A percentile compares a stretch with the other conserved stretches of the same genome.
Evolutionary conservation across 768 basidiomycete species (phyloP).

Genomic region (Podaxis mareebaensis): DNA sequence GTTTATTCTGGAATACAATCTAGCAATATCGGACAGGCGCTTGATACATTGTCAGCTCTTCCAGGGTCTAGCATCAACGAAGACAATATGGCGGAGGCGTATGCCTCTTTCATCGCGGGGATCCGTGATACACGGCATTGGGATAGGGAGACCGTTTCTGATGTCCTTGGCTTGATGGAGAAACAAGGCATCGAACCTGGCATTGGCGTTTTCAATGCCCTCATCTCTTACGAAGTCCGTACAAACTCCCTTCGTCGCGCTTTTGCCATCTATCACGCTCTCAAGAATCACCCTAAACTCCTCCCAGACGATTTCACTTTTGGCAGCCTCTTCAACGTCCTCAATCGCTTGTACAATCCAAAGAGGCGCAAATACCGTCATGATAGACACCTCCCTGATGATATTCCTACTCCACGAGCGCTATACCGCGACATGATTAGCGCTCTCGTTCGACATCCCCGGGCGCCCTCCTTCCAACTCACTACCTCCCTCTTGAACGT

Average conservation of each 20-base stretch:
- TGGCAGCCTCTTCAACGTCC: constrained; percentile 8
- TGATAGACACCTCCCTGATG: not conserved
- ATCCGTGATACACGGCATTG: constrained; percentile 1
- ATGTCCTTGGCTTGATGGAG: constrained; percentile 6
- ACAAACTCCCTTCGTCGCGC: constrained; percentile 11
- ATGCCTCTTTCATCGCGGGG: constrained; percentile 1
- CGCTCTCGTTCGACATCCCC: constrained; percentile 20
- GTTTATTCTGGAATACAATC: not conserved
- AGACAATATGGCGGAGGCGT: not conserved
- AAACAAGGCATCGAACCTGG: constrained; percentile 9
- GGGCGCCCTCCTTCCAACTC: constrained; percentile 24
- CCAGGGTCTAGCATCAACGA: not conserved
- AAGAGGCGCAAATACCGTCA: constrained; percentile 5
- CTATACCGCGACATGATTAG: constrained; percentile 48
- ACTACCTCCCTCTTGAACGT: constrained; percentile 38
- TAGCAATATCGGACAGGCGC: not conserved
- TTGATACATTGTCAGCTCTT: constrained; percentile 3
- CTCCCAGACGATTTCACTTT: constrained; percentile 8
- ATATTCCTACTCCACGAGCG: constrained; percentile 31
- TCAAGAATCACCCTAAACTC: not conserved
- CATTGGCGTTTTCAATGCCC: constrained; percentile 5
- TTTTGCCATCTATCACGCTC: constrained; percentile 10
- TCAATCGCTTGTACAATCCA: constrained; percentile 11
- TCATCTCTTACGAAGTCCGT: constrained; percentile 12
- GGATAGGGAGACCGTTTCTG: constrained; percentile 1